These are phyloP conservation scores for Tylopilus felleus DNA, from an alignment of 768 basidiomycete species.

Conservation along the genomic window DNA sequence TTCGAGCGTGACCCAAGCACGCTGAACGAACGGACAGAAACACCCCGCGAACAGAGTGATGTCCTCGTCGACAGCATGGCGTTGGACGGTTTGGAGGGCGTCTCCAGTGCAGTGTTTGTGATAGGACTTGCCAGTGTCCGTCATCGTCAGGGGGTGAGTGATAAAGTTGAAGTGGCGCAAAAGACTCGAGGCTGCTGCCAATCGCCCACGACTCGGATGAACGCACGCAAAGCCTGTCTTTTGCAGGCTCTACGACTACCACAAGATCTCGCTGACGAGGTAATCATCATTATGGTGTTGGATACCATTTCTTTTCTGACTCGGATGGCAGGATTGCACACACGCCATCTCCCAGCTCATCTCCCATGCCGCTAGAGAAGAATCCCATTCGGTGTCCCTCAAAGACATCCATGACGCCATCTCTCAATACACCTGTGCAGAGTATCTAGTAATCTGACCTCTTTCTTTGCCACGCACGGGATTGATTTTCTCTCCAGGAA, in stretches of 20 bases:
- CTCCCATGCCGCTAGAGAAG: slow-evolving; percentile 11
- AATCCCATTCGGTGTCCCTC: slow-evolving; percentile 9
- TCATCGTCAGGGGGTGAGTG: slow-evolving; percentile 11
- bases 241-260: slow-evolving; percentile 19
- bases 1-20: slow-evolving; percentile 76
- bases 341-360: slow-evolving; percentile 19
- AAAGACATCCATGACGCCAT: slow-evolving; percentile 16
- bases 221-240: slow-evolving; percentile 1
- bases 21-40: slow-evolving; percentile 81
- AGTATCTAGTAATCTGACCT: slow-evolving; percentile 15
- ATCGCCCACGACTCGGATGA: background rate
- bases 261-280: slow-evolving; percentile 26
- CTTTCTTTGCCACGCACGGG: background rate
- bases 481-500: slow-evolving; percentile 30
- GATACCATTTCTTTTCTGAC: background rate
- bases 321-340: slow-evolving; percentile 20
- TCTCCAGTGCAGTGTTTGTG: slow-evolving; percentile 42
- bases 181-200: no score
- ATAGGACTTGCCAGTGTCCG: slow-evolving; percentile 40
- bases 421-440: slow-evolving; percentile 10
- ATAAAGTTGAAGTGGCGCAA: background rate
- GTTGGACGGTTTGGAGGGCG: slow-evolving; percentile 55
- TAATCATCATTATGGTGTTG: background rate
- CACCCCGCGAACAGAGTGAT: slow-evolving; percentile 70
- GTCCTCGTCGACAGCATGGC: slow-evolving; percentile 44